These are phyloP conservation scores for Clathrospora elynae DNA, from an alignment of 2,329 filamentous ascomycete species.

Conservation along the genomic window DNA sequence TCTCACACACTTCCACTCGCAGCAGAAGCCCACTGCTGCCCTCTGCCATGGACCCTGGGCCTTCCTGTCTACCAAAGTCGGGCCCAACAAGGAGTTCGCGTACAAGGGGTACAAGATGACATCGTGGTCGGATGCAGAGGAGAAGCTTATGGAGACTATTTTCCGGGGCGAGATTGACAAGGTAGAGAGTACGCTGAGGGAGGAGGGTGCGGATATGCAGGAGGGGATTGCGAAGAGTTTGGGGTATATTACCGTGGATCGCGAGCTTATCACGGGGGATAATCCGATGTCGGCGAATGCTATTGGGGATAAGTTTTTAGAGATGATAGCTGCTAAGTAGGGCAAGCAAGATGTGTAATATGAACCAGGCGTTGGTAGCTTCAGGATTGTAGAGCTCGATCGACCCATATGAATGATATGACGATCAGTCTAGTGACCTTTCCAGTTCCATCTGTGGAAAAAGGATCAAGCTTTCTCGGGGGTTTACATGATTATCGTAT, in stretches of 20 bases:
- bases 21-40: constrained; percentile 52
- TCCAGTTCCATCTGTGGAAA: no score
- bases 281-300: constrained; percentile 43
- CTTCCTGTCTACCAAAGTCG: constrained; percentile 50
- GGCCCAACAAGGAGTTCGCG: constrained; percentile 45
- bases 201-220: constrained; percentile 54
- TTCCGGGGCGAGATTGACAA: constrained; percentile 52
- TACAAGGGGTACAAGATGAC: constrained; percentile 56
- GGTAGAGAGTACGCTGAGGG: constrained; percentile 48
- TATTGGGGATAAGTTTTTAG: constrained; percentile 41
- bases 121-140: constrained; percentile 54
- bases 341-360: no score
- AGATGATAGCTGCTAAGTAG: constrained; percentile 34
- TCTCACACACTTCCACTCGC: constrained; percentile 49
- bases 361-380: no score
- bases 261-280: constrained; percentile 47
- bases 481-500: no score
- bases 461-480: no score
- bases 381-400: no score
- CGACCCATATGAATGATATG: no score
- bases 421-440: no score
- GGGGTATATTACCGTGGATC: constrained; percentile 52
- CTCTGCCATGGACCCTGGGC: constrained; percentile 57
- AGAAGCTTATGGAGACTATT: constrained; percentile 54
- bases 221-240: constrained; percentile 48